phyloP scores from a whole-genome alignment of 768 basidiomycete species.

The Tulasnella sp. region DNA sequence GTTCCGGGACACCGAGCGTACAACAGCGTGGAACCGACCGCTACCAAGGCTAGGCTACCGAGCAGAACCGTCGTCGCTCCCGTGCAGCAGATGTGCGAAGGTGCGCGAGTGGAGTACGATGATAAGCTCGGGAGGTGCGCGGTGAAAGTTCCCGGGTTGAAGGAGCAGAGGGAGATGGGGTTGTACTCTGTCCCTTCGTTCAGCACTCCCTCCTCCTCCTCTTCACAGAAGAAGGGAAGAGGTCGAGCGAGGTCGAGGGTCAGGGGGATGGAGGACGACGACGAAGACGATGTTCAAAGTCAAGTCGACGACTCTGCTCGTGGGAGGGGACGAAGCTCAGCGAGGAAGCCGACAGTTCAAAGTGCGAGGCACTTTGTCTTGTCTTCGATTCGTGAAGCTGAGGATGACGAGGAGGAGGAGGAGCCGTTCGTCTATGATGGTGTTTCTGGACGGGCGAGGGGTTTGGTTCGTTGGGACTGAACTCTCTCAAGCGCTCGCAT shows the following conservation, averaged over 20 bases:
- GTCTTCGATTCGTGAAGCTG: background rate
- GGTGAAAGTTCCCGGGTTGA: background rate
- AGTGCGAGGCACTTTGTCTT: background rate
- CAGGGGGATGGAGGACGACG: background rate
- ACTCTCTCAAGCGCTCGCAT: background rate
- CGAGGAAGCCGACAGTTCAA: background rate
- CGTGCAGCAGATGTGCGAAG: background rate
- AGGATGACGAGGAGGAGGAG: background rate
- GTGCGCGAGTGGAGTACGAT: background rate
- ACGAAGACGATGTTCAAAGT: background rate
- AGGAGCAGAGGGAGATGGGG: slow-evolving; percentile 8
- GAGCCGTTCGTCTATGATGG: background rate
- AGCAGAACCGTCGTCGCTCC: background rate
- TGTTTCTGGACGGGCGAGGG: background rate
- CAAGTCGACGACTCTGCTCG: background rate
- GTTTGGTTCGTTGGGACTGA: background rate
- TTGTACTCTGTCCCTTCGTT: background rate
- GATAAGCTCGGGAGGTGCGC: background rate
- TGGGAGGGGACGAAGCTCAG: background rate
- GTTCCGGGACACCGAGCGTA: slow-evolving; percentile 7
- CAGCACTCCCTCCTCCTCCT: background rate
- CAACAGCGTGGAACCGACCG: slow-evolving; percentile 3
- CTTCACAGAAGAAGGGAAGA: background rate
- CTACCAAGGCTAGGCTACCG: background rate
- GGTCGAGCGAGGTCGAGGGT: background rate